Base-by-base conservation (phyloP, 371 early-diverging fungal species). In the Apophysomyces elegans region DNA sequence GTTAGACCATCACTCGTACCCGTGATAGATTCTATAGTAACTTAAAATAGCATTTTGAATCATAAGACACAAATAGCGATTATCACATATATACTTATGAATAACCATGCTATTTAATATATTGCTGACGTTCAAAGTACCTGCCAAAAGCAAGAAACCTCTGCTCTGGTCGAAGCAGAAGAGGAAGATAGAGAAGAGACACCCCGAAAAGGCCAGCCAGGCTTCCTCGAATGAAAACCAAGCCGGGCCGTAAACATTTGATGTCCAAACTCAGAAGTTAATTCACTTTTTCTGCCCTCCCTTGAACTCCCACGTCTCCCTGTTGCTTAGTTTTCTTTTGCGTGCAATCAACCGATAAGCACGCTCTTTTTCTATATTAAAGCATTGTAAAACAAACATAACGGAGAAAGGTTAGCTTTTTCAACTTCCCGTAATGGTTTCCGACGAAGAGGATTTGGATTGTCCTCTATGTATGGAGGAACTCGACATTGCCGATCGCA, bases 401-500 rank as follows among this genome's bases (percentile, higher is more conserved):
- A 50, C 54, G 54, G 54, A 16, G 21, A 16, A 50, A 50, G 54
- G 21, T 4, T 50, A 26, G 54, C 21, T 50, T 26, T 45, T 45
- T 50, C 54, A 50, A 50, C 21, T 50, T 26, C 11, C 54, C 54
- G 1, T 50, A 37, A 72, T 68, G 68, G 61, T 68, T 65, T 87
- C 87, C 37, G 91, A 90, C 70, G 85, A 86, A 26, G 93, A 91
- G 64, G 91, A 93, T 77, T 74, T 88, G 78, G 90, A 91, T 64
- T 94, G 95, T 69, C 95, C 95, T 43, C 84, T 94, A 11, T 94
- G 95, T 73, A 87, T 93, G 91, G 95, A 94, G 72, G 94, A 94
- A 78, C 87, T 94, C 70, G 95, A 93, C 70, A 76, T 91, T 68
- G 83, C 90, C 56, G 95, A 94, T 78, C 83, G 86, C 64, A 86